Conservation (phyloP, 2,329 filamentous ascomycete genomes). For the Berkeleyomyces basicola region DNA sequence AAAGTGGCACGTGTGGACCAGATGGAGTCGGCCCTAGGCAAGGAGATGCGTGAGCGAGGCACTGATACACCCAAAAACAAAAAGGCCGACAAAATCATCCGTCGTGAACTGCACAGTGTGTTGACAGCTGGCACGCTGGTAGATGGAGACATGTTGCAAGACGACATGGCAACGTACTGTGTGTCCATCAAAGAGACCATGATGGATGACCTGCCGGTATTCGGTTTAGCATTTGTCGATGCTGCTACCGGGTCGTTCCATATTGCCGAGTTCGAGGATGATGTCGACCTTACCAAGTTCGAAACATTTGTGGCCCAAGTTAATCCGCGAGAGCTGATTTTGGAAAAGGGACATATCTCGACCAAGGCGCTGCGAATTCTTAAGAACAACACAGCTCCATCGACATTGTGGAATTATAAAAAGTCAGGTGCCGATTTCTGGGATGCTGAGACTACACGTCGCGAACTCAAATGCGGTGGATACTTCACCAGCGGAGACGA, state of each 20-base stretch:
- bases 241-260: conserved; percentile 92
- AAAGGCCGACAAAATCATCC: conserved; percentile 87
- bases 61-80: conserved; percentile 38
- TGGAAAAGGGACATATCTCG: conserved; percentile 77
- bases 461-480: conserved; percentile 60
- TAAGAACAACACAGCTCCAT: conserved; percentile 87
- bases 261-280: conserved; percentile 80
- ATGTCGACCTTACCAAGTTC: conserved; percentile 86
- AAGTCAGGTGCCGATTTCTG: conserved; percentile 83
- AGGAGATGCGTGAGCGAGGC: conserved; percentile 95
- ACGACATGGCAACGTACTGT: conserved; percentile 94
- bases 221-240: conserved; percentile 88
- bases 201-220: conserved; percentile 57
- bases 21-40: conserved; percentile 85
- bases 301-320: conserved; percentile 93
- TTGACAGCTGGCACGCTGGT: conserved; percentile 86
- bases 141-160: conserved; percentile 90
- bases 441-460: conserved; percentile 64
- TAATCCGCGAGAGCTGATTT: conserved; percentile 67
- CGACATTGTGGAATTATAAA: conserved; percentile 87
- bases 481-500: conserved; percentile 53
- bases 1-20: conserved; percentile 96
- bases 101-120: conserved; percentile 75
- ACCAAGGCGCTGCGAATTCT: conserved; percentile 81
- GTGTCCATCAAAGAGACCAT: conserved; percentile 80